phyloP scores from a whole-genome alignment of 805 yeast species.

The Naumovozyma dairenensis region DNA sequence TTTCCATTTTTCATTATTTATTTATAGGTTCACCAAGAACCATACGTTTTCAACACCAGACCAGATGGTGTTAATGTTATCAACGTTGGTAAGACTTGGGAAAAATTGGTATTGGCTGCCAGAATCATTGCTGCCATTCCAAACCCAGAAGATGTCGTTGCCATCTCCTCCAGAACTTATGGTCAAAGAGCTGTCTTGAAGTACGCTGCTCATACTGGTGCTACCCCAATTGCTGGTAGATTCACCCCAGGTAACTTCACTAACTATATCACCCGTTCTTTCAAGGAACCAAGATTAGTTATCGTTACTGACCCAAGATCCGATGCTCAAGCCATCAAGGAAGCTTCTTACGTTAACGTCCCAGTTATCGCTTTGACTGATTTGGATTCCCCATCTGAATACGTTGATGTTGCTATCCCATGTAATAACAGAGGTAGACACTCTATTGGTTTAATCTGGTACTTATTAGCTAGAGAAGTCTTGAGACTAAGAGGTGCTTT shows the following conservation, averaged over 20 bases:
- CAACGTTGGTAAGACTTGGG: constrained; percentile 99
- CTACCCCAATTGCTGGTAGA: constrained; percentile 99
- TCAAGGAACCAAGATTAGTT: constrained; percentile 99
- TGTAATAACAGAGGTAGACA: constrained; percentile 99
- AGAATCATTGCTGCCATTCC: constrained; percentile 99
- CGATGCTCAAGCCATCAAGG: constrained; percentile 99
- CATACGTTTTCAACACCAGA: constrained; percentile 96
- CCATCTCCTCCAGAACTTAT: constrained; percentile 97
- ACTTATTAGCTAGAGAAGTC: constrained; percentile 98
- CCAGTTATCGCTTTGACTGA: constrained; percentile 99
- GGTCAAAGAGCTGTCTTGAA: constrained; percentile 99
- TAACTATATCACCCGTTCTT: constrained; percentile 98
- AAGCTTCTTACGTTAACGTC: constrained; percentile 98
- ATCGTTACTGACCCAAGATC: constrained; percentile 99
- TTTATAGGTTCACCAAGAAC: constrained; percentile 81
- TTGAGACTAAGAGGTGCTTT: constrained; percentile 97
- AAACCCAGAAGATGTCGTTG: constrained; percentile 96
- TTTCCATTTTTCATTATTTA: background rate
- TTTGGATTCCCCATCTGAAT: constrained; percentile 98
- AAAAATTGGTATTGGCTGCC: constrained; percentile 92
- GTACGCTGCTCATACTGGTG: constrained; percentile 99
- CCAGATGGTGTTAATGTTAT: constrained; percentile 99
- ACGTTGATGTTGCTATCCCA: constrained; percentile 99
- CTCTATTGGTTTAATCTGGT: constrained; percentile 99
- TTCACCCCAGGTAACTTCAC: constrained; percentile 99